Conservation (phyloP, 805 yeast species). For the Suhomyces sp. region DNA sequence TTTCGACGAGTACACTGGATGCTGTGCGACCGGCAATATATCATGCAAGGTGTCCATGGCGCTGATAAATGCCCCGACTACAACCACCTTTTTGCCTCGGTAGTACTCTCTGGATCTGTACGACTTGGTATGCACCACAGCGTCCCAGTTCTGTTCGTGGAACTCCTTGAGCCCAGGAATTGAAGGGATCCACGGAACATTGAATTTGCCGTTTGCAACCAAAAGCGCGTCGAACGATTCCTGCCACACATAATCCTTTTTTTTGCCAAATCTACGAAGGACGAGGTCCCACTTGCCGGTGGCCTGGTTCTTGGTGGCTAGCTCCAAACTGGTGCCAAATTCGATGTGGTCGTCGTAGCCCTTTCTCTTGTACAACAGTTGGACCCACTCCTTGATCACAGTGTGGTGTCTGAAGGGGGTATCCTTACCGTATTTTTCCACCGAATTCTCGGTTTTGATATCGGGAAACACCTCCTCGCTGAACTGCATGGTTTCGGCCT, state of each 20-base stretch:
- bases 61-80: slow-evolving; percentile 17
- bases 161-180: slow-evolving; percentile 17
- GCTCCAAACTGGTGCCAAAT: slow-evolving; percentile 25
- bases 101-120: slow-evolving; percentile 15
- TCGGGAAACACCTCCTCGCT: slow-evolving; percentile 20
- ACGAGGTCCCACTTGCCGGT: slow-evolving; percentile 17
- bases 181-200: slow-evolving; percentile 18
- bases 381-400: slow-evolving; percentile 17
- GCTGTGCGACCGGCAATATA: slow-evolving; percentile 15
- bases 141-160: slow-evolving; percentile 9
- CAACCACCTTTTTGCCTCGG: slow-evolving; percentile 16
- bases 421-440: slow-evolving; percentile 15
- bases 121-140: slow-evolving; percentile 19
- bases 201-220: slow-evolving; percentile 22
- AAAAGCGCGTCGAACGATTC: slow-evolving; percentile 17
- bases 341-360: slow-evolving; percentile 19
- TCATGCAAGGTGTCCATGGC: slow-evolving; percentile 19
- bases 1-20: slow-evolving; percentile 18
- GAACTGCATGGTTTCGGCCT: slow-evolving; percentile 20
- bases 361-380: slow-evolving; percentile 17
- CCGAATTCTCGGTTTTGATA: slow-evolving; percentile 9
- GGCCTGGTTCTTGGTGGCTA: slow-evolving; percentile 17
- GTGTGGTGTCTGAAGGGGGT: slow-evolving; percentile 19
- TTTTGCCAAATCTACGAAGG: slow-evolving; percentile 10
- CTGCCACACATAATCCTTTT: slow-evolving; percentile 16